These are phyloP conservation scores for Aureobasidium sp. DNA, from an alignment of 2,329 filamentous ascomycete genomes.

Conservation along the genomic window DNA sequence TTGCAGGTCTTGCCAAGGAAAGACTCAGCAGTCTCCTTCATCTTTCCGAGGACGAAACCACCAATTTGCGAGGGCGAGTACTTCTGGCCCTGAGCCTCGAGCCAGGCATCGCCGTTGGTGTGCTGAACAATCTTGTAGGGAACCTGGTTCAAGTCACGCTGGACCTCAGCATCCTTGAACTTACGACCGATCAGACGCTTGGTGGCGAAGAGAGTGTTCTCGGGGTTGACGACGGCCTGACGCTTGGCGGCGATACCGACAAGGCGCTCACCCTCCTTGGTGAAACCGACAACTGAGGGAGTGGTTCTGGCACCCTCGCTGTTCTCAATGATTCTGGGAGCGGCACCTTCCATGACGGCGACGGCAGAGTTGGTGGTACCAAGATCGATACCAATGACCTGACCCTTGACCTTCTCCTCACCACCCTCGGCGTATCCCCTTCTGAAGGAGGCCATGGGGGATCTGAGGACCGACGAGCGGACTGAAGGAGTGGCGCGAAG, in stretches of 20 bases:
- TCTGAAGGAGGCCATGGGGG: slow-evolving; percentile 65
- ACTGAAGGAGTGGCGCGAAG: slow-evolving; percentile 30
- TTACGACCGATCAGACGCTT: slow-evolving; percentile 98
- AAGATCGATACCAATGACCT: slow-evolving; percentile 99
- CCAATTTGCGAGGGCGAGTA: slow-evolving; percentile 99
- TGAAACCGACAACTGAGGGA: slow-evolving; percentile 98
- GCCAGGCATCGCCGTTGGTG: slow-evolving; percentile 87
- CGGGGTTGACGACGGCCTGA: slow-evolving; percentile 98
- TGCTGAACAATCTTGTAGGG: slow-evolving; percentile 97
- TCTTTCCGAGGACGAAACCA: slow-evolving; percentile 98
- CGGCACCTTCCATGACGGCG: slow-evolving; percentile 97
- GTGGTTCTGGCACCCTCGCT: slow-evolving; percentile 99
- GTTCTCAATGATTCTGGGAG: slow-evolving; percentile 98
- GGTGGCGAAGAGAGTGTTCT: slow-evolving; percentile 98
- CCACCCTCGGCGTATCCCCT: slow-evolving; percentile 64
- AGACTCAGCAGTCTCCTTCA: slow-evolving; percentile 98
- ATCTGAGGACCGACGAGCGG: slow-evolving; percentile 43
- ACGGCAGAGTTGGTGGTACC: slow-evolving; percentile 99
- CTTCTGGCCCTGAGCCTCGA: slow-evolving; percentile 88
- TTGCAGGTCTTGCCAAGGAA: slow-evolving; percentile 98
- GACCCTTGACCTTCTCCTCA: slow-evolving; percentile 92
- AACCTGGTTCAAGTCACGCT: slow-evolving; percentile 98
- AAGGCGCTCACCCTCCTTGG: slow-evolving; percentile 89
- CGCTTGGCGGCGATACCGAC: slow-evolving; percentile 99
- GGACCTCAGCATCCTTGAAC: slow-evolving; percentile 91